Conservation (phyloP, 148 eudicot genomes). For the Fagopyrum esculentum region DNA sequence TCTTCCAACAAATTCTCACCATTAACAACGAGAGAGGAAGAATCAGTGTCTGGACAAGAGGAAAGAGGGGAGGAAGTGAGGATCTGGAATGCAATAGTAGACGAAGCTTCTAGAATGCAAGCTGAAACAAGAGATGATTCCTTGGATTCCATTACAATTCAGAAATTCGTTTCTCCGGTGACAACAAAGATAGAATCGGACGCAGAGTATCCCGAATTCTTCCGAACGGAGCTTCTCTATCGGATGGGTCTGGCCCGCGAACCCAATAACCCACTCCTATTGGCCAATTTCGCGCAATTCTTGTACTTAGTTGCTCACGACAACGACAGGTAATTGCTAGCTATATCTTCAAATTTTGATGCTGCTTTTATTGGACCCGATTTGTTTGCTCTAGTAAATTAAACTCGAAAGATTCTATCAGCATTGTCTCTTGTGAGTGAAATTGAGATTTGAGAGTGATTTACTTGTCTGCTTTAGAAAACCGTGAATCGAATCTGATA, state of each 20-base stretch:
- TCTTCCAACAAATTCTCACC: conserved; percentile 11
- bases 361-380: not conserved
- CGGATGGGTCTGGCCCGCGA: conserved; percentile 46
- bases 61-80: conserved; percentile 29
- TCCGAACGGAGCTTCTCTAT: conserved; percentile 51
- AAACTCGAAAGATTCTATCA: not conserved
- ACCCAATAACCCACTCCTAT: conserved; percentile 56
- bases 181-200: conserved; percentile 38
- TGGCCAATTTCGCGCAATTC: conserved; percentile 85
- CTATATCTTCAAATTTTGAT: conserved; percentile 3
- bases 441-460: not conserved
- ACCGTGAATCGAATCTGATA: conserved; percentile 1
- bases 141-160: conserved; percentile 48
- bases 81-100: conserved; percentile 52
- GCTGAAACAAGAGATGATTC: conserved; percentile 28
- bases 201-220: conserved; percentile 35
- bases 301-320: conserved; percentile 77
- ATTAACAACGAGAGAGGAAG: conserved; percentile 22
- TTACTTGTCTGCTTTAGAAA: not conserved
- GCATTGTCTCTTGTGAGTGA: conserved; percentile 1
- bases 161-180: conserved; percentile 74
- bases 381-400: not conserved
- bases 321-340: conserved; percentile 55
- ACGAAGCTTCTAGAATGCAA: conserved; percentile 65
- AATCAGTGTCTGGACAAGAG: conserved; percentile 30